phyloP scores from a whole-genome alignment of 2,329 filamentous ascomycete species.

The Neonectria neomacrospora region DNA sequence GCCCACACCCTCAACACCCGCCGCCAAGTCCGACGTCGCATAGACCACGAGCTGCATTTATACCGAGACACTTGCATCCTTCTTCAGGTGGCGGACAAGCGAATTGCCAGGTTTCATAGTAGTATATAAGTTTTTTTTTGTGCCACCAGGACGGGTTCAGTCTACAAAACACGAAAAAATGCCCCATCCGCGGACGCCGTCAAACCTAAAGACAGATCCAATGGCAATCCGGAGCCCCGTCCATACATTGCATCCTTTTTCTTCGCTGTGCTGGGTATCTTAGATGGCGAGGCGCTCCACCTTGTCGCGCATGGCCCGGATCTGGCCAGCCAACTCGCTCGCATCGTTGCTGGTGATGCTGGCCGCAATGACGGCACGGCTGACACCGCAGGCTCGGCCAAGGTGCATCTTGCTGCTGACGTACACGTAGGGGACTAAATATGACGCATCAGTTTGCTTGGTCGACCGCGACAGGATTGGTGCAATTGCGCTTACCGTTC shows the following conservation, averaged over 20 bases:
- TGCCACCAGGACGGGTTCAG: slow-evolving; percentile 25
- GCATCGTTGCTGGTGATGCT: slow-evolving; percentile 94
- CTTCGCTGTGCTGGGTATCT: slow-evolving; percentile 46
- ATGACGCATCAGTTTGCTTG: slow-evolving; percentile 27
- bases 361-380: slow-evolving; percentile 85
- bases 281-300: slow-evolving; percentile 96
- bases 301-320: slow-evolving; percentile 91
- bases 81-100: not conserved
- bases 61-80: not conserved
- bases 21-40: slow-evolving; percentile 36
- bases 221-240: slow-evolving; percentile 15
- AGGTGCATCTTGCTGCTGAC: slow-evolving; percentile 84
- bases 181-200: slow-evolving; percentile 20
- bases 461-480: not conserved
- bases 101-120: slow-evolving; percentile 19
- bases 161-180: slow-evolving; percentile 33
- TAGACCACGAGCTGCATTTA: slow-evolving; percentile 13
- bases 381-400: slow-evolving; percentile 90
- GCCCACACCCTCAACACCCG: slow-evolving; percentile 25
- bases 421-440: slow-evolving; percentile 68
- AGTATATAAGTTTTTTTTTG: slow-evolving; percentile 34
- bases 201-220: slow-evolving; percentile 30
- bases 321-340: slow-evolving; percentile 87
- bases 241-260: slow-evolving; percentile 24
- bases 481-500: slow-evolving; percentile 54